Conservation (phyloP, 192 early-diverging fungal species). For the Allomyces arbusculus region DNA sequence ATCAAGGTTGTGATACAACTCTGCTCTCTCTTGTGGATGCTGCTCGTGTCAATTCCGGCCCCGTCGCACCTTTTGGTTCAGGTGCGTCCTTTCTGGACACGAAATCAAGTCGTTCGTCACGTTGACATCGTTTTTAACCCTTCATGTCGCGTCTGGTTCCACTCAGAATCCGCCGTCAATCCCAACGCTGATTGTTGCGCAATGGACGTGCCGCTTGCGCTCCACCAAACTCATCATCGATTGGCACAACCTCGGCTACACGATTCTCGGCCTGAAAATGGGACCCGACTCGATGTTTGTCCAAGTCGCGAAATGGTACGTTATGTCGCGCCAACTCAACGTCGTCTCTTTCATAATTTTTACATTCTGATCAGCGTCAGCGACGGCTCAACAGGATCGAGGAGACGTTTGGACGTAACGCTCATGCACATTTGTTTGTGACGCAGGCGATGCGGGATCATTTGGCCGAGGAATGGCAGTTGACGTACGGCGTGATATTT, state of each 20-base stretch:
- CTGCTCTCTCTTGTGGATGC: slow-evolving; percentile 32
- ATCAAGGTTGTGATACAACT: slow-evolving; percentile 43
- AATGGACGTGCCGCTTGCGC: slow-evolving; percentile 39
- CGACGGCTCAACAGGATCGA: slow-evolving; percentile 24
- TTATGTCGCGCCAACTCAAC: background rate
- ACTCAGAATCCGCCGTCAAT: slow-evolving; percentile 82
- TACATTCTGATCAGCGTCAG: too few relatives aligned
- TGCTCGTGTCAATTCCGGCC: slow-evolving; percentile 28
- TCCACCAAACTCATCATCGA: slow-evolving; percentile 64
- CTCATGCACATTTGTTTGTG: slow-evolving; percentile 68
- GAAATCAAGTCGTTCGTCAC: background rate
- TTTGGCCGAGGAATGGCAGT: slow-evolving; percentile 33
- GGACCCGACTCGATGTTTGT: slow-evolving; percentile 34
- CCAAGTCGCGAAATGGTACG: slow-evolving; percentile 22
- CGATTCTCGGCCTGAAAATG: slow-evolving; percentile 55
- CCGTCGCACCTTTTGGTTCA: slow-evolving; percentile 58
- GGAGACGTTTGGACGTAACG: slow-evolving; percentile 31
- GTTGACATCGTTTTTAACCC: background rate
- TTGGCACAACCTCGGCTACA: slow-evolving; percentile 95
- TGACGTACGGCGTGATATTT: slow-evolving; percentile 24
- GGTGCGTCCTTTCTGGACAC: slow-evolving; percentile 18
- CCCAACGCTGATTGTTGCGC: slow-evolving; percentile 67
- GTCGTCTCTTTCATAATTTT: too few relatives aligned
- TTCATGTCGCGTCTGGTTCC: background rate
- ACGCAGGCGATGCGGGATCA: slow-evolving; percentile 60